A percentile compares a stretch with the other conserved stretches of the same genome.
Conservation (phyloP, 1,139 yeast species). For the Yamadazyma blattariae region DNA sequence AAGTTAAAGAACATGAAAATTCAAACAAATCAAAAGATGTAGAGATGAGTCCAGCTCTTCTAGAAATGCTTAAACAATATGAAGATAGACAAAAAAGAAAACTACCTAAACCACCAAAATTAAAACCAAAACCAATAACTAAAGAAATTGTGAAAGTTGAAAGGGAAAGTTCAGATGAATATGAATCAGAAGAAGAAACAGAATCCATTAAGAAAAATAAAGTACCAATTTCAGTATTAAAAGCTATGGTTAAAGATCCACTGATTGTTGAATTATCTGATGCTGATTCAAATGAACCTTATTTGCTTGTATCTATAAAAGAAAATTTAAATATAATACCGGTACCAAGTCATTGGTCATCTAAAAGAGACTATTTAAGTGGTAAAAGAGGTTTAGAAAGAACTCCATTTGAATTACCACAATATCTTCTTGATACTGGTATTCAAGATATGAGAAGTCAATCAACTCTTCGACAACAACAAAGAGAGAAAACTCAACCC, state of each 20-base stretch:
- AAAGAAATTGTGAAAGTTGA: background rate
- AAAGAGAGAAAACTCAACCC: constrained; percentile 86
- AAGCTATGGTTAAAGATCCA: constrained; percentile 58
- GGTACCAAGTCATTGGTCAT: constrained; percentile 85
- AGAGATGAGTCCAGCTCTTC: no score
- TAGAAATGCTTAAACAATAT: no score
- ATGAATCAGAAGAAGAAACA: constrained; percentile 10
- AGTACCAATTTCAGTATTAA: constrained; percentile 67
- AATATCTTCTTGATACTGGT: constrained; percentile 78
- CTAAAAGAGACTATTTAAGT: constrained; percentile 75
- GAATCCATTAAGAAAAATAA: constrained; percentile 42
- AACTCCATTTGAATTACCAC: constrained; percentile 74
- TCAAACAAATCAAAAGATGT: no score
- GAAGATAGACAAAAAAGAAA: background rate
- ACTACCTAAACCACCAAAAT: background rate
- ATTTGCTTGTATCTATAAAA: constrained; percentile 61
- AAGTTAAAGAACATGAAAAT: no score
- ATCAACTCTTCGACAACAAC: constrained; percentile 62
- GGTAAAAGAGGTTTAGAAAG: constrained; percentile 69
- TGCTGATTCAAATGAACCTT: constrained; percentile 80
- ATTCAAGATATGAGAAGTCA: constrained; percentile 81
- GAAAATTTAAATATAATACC: constrained; percentile 65
- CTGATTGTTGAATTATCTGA: constrained; percentile 86
- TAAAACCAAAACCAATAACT: background rate
- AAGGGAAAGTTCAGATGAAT: constrained; percentile 1